Base-by-base conservation (phyloP, 495 filamentous ascomycete genomes). In the Cenococcum geophilum region DNA sequence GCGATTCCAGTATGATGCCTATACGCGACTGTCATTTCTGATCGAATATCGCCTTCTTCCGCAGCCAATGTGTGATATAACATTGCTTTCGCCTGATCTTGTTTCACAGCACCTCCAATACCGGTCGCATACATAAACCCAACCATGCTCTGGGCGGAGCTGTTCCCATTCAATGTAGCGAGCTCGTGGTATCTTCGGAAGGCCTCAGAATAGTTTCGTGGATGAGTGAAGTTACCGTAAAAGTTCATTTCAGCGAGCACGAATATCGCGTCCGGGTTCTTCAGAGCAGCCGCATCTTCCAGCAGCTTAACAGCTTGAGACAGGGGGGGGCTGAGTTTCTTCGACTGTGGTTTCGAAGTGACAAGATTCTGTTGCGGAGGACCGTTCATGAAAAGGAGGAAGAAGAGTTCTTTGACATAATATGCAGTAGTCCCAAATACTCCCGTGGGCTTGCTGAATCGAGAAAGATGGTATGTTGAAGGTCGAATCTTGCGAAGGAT, bases 81-180 rank as follows among this genome's bases (percentile, higher is more conserved):
- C 60, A 97, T 78, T 8, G 93, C 89, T 73, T 90, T 91, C 20
- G 91, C 93, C 74, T 96, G 93, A 70, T 99, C 91, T 25, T 82
- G 82, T 74, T 91, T 82, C 22, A 97, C 91, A 1, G 83, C 84
- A 34, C 83, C 86, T 8, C 88, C 92, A 60, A 97, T 79, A 0
- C 95, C 93, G 10, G 95, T 97, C 42, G 90, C 90, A 74, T 97
- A 93, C 85, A 97, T 91, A 62, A 99, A 86, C 1, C 92, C 95
- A 37, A 99, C 69, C 91, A 97, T 96, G 72, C 92, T 84, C 73
- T 95, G 90, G 0, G 95, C 93, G 21, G 95, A 91, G 68, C 80
- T 85, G 72, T 99, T 97, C 23, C 92, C 95, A 57, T 86, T 83
- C 60, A 86, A 70, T 43, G 80, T 80, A 0, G 95, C 90, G 6